Conservation (phyloP, 1,284 basidiomycete genomes). For the Heterobasidion irregulare region DNA sequence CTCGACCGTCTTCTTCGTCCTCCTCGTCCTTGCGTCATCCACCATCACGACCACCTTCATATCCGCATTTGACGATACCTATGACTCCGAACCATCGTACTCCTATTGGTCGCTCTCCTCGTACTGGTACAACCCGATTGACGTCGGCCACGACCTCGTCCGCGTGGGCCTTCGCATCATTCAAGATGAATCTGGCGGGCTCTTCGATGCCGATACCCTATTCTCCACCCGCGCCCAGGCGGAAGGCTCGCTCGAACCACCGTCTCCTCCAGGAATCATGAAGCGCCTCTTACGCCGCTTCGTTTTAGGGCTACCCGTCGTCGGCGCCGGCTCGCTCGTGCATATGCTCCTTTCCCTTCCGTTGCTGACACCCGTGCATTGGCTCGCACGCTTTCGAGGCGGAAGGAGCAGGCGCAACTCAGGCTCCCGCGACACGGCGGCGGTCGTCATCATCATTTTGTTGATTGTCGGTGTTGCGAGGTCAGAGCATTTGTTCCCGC, state of each 20-base stretch:
- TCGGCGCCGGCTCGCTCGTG: slow-evolving; percentile 69
- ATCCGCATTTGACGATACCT: slow-evolving; percentile 37
- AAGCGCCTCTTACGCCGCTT: slow-evolving; percentile 55
- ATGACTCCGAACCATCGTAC: slow-evolving; percentile 32
- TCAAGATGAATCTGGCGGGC: slow-evolving; percentile 35
- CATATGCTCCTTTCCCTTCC: slow-evolving; percentile 53
- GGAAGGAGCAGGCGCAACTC: slow-evolving; percentile 40
- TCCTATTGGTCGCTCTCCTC: slow-evolving; percentile 24
- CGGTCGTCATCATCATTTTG: slow-evolving; percentile 54
- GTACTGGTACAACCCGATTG: slow-evolving; percentile 39
- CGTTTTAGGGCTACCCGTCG: slow-evolving; percentile 64
- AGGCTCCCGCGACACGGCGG: slow-evolving; percentile 47
- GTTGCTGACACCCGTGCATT: slow-evolving; percentile 54
- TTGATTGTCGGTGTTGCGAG: slow-evolving; percentile 55
- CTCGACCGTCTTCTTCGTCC: slow-evolving; percentile 56
- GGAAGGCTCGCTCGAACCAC: slow-evolving; percentile 7
- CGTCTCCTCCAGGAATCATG: slow-evolving; percentile 35
- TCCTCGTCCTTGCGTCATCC: slow-evolving; percentile 62
- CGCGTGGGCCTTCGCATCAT: slow-evolving; percentile 57
- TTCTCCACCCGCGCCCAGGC: background rate
- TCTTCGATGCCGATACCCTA: slow-evolving; percentile 10
- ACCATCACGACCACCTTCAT: slow-evolving; percentile 64
- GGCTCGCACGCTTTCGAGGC: slow-evolving; percentile 55
- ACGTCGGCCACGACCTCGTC: slow-evolving; percentile 54
- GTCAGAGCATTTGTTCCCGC: slow-evolving; percentile 27